Base-by-base conservation (phyloP, 139 green algal genomes). In the Micromonas pusilla region DNA sequence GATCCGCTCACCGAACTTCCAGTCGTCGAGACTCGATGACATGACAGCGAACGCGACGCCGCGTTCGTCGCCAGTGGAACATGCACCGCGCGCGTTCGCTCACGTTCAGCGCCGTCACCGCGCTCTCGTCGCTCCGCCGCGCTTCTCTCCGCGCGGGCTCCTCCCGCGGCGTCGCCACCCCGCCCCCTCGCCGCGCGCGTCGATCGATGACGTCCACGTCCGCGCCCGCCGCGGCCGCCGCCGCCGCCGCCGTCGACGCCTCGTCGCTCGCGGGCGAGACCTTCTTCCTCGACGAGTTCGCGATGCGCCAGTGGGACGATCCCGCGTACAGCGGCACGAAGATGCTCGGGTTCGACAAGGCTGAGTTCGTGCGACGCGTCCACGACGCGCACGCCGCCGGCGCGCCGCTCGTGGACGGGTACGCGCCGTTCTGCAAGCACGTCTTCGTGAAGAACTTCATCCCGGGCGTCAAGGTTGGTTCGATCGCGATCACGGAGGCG, bases 351-450 rank as follows among this genome's bases (percentile, higher is more conserved):
- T 74, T 68, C 54, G 80, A 88, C 82, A 90, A 94, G 78, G 86
- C 52, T 0, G 83, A 90, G 0, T 96, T 96, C 68, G 83, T 94
- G 4, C 32, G 80, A 1, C 53, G 79, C 3, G 78, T 96, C 6
- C 85, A 96, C 31, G 68, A 86, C 16, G 16, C 74, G 20, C 87
- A 86, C 80, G 66, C 39, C 36, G 77, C 70, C 0, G 85, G 71
- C 0, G 31, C 13, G 30, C 19, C 60, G 34, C 87, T 96, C 54
- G 80, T 89, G 1, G 91, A 96, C 30, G 93, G 93, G 37, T 97
- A 97, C 75, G 93, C 93, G 2, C 90, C 91, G 20, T 97, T 97
- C 77, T 97, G 93, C 89, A 97, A 97, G 82, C 93, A 97, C 82
- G 70, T 97, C 0, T 97, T 97, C 38, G 83, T 97, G 66, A 89